Evolutionary conservation across 2,329 filamentous ascomycete genomes (phyloP).

Genomic region (Graphilbum ipis-grandicollis): DNA sequence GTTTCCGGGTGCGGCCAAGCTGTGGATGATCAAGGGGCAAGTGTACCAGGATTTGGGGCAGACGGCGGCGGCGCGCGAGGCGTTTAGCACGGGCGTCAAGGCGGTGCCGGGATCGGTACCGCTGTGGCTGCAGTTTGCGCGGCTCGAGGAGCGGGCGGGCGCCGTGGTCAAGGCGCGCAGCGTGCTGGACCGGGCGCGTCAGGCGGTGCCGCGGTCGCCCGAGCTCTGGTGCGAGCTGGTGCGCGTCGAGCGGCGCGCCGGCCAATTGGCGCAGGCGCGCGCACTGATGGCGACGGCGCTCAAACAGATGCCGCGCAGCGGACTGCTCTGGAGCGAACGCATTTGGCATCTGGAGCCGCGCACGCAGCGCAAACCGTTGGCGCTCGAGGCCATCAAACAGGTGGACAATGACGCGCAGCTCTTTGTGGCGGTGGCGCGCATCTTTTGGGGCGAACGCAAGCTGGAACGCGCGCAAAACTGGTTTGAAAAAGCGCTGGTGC

Average conservation of each 20-base stretch:
- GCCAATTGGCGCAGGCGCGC: conserved; percentile 70
- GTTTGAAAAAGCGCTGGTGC: conserved; percentile 89
- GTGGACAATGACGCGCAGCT: conserved; percentile 82
- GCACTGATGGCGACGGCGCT: conserved; percentile 85
- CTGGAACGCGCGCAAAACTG: conserved; percentile 89
- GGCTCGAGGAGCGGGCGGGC: conserved; percentile 72
- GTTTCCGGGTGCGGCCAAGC: conserved; percentile 71
- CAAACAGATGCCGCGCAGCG: conserved; percentile 77
- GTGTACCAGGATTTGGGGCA: conserved; percentile 67
- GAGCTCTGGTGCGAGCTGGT: conserved; percentile 90
- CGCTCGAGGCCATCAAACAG: conserved; percentile 90
- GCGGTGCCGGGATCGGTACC: conserved; percentile 70
- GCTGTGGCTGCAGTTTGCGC: conserved; percentile 76
- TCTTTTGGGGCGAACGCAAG: conserved; percentile 88
- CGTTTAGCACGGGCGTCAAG: conserved; percentile 75
- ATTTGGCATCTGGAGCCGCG: conserved; percentile 89
- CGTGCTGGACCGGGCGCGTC: conserved; percentile 76
- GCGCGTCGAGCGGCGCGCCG: conserved; percentile 73
- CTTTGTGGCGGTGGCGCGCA: conserved; percentile 81
- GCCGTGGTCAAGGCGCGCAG: conserved; percentile 83
- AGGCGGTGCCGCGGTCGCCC: conserved; percentile 70
- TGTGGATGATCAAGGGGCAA: conserved; percentile 98
- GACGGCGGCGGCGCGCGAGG: conserved; percentile 70
- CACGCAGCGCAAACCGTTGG: conserved; percentile 81
- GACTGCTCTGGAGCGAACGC: conserved; percentile 80